A percentile compares a stretch with the other conserved stretches of the same genome.
phyloP scores from a whole-genome alignment of 108 stramenopile species.

The Fragilaria crotonensis region DNA sequence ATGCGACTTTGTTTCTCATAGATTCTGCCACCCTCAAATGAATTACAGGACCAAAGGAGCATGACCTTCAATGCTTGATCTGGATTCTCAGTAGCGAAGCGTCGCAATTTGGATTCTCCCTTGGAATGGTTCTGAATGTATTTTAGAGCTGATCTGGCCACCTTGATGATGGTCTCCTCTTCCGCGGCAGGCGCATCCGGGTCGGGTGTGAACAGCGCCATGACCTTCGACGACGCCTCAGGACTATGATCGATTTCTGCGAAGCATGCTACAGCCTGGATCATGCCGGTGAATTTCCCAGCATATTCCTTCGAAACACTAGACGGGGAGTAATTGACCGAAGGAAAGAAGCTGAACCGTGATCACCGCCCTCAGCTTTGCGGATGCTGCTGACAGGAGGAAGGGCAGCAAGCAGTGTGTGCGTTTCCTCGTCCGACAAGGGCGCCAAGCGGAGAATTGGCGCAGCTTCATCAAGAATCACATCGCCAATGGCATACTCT shows the following conservation, averaged over 20 bases:
- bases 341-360: conserved; percentile 15
- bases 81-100: conserved; percentile 11
- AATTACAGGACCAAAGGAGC: conserved; percentile 71
- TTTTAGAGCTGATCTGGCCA: conserved; percentile 35
- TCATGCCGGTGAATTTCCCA: conserved; percentile 56
- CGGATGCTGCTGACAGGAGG: background rate
- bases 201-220: conserved; percentile 54
- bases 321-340: conserved; percentile 16
- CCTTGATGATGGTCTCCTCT: conserved; percentile 31
- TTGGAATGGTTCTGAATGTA: conserved; percentile 31
- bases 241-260: conserved; percentile 13
- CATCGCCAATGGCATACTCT: conserved; percentile 49
- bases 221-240: conserved; percentile 16
- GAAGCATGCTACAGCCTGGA: conserved; percentile 49
- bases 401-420: background rate
- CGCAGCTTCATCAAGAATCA: conserved; percentile 51
- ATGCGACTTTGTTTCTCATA: conserved; percentile 51
- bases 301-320: conserved; percentile 2
- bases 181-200: conserved; percentile 6
- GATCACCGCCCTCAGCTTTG: conserved; percentile 1
- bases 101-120: conserved; percentile 8
- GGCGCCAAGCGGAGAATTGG: conserved; percentile 40
- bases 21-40: conserved; percentile 73
- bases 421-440: conserved; percentile 7
- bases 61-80: conserved; percentile 27